Conservation (phyloP, 768 basidiomycete genomes). For the Holtermanniella nyarrowii region DNA sequence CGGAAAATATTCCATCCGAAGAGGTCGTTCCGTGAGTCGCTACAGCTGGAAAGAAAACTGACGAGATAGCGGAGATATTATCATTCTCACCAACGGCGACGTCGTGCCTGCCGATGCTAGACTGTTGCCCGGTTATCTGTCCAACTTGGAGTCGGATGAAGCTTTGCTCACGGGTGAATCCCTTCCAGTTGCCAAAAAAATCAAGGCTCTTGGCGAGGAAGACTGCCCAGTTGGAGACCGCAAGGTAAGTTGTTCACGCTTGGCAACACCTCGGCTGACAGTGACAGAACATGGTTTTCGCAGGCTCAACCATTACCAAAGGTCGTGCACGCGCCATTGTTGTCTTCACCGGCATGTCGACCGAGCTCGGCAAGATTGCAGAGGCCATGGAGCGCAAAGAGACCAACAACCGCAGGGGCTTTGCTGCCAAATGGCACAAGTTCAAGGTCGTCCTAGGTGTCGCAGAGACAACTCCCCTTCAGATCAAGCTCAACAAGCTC, state of each 20-base stretch:
- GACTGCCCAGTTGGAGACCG: slow-evolving; percentile 25
- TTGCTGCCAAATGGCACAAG: slow-evolving; percentile 48
- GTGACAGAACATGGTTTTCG: slow-evolving; percentile 37
- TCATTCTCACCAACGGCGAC: slow-evolving; percentile 43
- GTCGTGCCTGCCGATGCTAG: slow-evolving; percentile 45
- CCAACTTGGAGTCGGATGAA: slow-evolving; percentile 49
- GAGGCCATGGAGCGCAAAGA: slow-evolving; percentile 40
- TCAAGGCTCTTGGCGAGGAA: slow-evolving; percentile 29
- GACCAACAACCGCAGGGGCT: slow-evolving; percentile 31
- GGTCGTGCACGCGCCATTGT: slow-evolving; percentile 49
- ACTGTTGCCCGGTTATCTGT: slow-evolving; percentile 42
- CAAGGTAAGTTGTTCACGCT: slow-evolving; percentile 1
- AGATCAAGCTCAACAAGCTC: slow-evolving; percentile 44
- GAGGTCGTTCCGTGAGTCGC: slow-evolving; percentile 33
- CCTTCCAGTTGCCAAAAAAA: slow-evolving; percentile 44
- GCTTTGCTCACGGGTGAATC: slow-evolving; percentile 51
- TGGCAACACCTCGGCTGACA: background rate
- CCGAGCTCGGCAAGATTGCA: slow-evolving; percentile 46
- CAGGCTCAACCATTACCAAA: slow-evolving; percentile 45
- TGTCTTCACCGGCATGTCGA: slow-evolving; percentile 49
- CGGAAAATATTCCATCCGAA: slow-evolving; percentile 24
- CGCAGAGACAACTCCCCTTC: slow-evolving; percentile 44
- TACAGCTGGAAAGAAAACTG: background rate
- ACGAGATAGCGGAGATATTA: slow-evolving; percentile 43
- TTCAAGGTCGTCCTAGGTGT: slow-evolving; percentile 44